Conservation (phyloP, 768 basidiomycete genomes). For the Dacryopinax spathularia region DNA sequence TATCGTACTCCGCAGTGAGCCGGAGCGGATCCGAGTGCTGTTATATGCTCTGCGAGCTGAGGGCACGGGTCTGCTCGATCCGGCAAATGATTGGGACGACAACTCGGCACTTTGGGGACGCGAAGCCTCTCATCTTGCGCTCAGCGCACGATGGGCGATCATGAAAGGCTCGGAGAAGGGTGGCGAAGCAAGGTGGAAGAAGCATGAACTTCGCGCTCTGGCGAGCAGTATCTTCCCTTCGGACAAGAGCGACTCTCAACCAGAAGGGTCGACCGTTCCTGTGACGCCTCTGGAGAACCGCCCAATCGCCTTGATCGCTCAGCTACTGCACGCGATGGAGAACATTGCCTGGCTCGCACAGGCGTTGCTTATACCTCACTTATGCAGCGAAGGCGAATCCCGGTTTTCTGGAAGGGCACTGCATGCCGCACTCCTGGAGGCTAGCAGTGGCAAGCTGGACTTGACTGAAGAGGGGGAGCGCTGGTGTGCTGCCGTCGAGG, state of each 20-base stretch:
- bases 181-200: constrained; percentile 56
- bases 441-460: constrained; percentile 15
- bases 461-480: constrained; percentile 20
- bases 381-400: constrained; percentile 20
- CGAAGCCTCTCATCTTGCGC: not conserved
- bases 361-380: constrained; percentile 40
- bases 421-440: constrained; percentile 36
- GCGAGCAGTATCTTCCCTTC: constrained; percentile 35
- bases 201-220: constrained; percentile 44
- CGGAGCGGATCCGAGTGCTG: not conserved
- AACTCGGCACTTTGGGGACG: not conserved
- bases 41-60: not conserved
- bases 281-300: constrained; percentile 38
- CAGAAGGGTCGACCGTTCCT: constrained; percentile 20
- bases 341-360: constrained; percentile 47
- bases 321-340: constrained; percentile 45
- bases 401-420: constrained; percentile 46
- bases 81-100: not conserved
- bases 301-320: constrained; percentile 47
- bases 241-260: not conserved
- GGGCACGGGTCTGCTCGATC: not conserved
- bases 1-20: not conserved
- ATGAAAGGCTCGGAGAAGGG: constrained; percentile 15
- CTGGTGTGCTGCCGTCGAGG: constrained; percentile 36
- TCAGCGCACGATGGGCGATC: constrained; percentile 13